Evolutionary conservation across 306 rosid species (phyloP), one percentile per base, ranked within the genome.

Genomic region (Vigna reflexopilosa): DNA sequence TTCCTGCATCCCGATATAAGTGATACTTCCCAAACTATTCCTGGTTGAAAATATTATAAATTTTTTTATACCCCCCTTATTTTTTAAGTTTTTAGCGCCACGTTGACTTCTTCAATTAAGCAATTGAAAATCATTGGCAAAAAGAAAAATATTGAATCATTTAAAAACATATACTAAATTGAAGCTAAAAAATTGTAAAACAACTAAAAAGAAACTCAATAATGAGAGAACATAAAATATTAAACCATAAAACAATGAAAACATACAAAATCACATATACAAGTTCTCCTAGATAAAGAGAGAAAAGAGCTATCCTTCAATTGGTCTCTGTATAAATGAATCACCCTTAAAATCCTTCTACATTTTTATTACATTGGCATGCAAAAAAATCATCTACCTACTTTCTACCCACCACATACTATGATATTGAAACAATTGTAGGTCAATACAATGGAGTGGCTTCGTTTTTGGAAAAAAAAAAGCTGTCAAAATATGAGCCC

Each of bases 401-500:
- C 49, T 66, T 72, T 49, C 79, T 72, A 77, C 71, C 82, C 74
- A 82, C 32, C 50, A 65, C 50, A 64, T 28, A 36, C 75, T 38
- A 62, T 47, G 67, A 32, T 28, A 54, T 71, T 77, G 63, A 56
- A 83, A 77, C 82, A 45, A 72, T 24, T 71, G 6, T 56, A 78
- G 75, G 57, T 45, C 30, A 72, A 63, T 77, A 80, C 81, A 63
- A 76, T 57, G 67, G 36, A 26, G 68, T 70, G 78, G n/a, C 57
- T 73, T 81, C 49, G n/a, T 9, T 52, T 17, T 7, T 2, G 7
- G 6, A 36, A 57, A 61, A 57, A 61, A 58, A 56, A 49, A 63
- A 22, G 48, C 82, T 64, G 51, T 38, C 24, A 77, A 77, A 83
- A 56, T 75, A 51, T 56, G 57, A 54, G 80, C 70, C 83, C 82